phyloP scores from a whole-genome alignment of 2,329 filamentous ascomycete genomes.

The Colletotrichum sp. region DNA sequence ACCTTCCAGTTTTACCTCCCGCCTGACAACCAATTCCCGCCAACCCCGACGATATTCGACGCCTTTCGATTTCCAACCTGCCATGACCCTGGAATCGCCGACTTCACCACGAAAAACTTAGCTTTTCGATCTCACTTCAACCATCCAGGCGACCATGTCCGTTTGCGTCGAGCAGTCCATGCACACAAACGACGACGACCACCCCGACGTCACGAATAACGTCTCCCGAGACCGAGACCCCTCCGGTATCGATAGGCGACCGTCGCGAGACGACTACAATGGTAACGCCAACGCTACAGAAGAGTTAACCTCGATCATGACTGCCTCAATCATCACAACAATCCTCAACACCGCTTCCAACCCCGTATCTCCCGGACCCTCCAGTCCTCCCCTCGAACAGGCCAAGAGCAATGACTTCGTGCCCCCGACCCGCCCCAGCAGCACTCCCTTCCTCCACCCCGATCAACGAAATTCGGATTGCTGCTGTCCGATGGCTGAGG shows the following conservation, averaged over 20 bases:
- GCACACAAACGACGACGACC: slow-evolving; percentile 11
- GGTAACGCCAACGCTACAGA: slow-evolving; percentile 17
- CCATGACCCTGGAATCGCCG: slow-evolving; percentile 13
- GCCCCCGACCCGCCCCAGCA: slow-evolving; percentile 60
- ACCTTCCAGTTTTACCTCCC: neutral
- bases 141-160: slow-evolving; percentile 9
- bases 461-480: slow-evolving; percentile 52
- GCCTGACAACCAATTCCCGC: slow-evolving; percentile 11
- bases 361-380: slow-evolving; percentile 58
- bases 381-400: slow-evolving; percentile 56
- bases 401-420: slow-evolving; percentile 51
- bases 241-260: slow-evolving; percentile 15
- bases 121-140: neutral
- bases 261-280: slow-evolving; percentile 22
- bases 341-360: slow-evolving; percentile 52
- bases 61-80: neutral
- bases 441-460: slow-evolving; percentile 63
- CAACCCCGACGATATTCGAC: neutral
- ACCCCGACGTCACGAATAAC: slow-evolving; percentile 11
- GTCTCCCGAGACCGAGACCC: slow-evolving; percentile 9
- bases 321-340: slow-evolving; percentile 38
- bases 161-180: slow-evolving; percentile 19
- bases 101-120: neutral
- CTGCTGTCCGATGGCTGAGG: slow-evolving; percentile 32
- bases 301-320: slow-evolving; percentile 41